These are phyloP conservation scores for Pythium grandisporangium DNA, from an alignment of 352 stramenopile genomes.

Conservation along the genomic window DNA sequence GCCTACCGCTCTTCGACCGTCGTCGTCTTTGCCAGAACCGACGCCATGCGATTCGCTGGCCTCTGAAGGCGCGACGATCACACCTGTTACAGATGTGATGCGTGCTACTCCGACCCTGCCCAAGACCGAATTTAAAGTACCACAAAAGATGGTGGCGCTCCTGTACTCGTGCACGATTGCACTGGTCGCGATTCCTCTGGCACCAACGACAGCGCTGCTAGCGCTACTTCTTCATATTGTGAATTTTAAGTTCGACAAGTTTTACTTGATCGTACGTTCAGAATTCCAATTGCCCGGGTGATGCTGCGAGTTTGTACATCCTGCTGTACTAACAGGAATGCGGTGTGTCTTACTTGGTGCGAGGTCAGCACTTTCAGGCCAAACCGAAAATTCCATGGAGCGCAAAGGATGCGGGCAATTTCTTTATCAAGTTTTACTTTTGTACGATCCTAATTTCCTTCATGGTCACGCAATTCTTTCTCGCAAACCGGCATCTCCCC, in stretches of 20 bases:
- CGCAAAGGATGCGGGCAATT: conserved; percentile 66
- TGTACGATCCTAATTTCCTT: conserved; percentile 59
- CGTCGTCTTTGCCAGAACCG: too few species aligned
- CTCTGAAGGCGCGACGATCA: too few species aligned
- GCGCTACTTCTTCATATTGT: conserved; percentile 44
- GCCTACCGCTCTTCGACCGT: too few species aligned
- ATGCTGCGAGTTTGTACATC: too few species aligned
- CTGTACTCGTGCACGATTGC: conserved; percentile 73
- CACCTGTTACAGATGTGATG: too few species aligned
- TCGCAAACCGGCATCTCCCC: conserved; percentile 31
- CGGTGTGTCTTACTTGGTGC: too few species aligned
- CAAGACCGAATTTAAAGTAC: conserved; percentile 63
- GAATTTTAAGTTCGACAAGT: conserved; percentile 81
- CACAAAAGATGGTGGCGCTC: conserved; percentile 76
- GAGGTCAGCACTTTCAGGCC: conserved; percentile 43
- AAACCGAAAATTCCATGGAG: conserved; percentile 66
- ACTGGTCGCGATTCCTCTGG: conserved; percentile 60
- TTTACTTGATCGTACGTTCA: conserved; percentile 49
- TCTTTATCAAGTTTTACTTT: conserved; percentile 87
- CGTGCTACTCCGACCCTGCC: conserved; percentile 11
- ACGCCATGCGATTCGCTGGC: too few species aligned
- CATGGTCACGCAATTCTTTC: conserved; percentile 46
- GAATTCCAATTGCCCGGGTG: too few species aligned
- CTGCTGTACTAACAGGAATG: too few species aligned
- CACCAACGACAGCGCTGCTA: conserved; percentile 39